A percentile compares a stretch with the other conserved stretches of the same genome.
Conservation (phyloP, 225 moss, liverwort and hornwort genomes). For the Ulota crispa region DNA sequence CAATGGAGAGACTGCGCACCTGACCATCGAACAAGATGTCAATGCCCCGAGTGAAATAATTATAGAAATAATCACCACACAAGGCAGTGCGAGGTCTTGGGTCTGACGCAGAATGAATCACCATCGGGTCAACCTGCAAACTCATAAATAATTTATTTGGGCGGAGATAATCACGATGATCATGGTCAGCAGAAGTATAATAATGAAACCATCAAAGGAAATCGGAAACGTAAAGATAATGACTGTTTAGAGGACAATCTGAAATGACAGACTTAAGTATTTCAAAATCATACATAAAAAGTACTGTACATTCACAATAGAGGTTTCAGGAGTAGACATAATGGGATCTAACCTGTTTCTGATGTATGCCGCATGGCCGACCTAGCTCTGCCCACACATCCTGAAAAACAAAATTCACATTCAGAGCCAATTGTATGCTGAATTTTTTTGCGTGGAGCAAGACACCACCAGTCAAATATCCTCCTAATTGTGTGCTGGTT, state of each 20-base stretch:
- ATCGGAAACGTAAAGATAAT: neutral
- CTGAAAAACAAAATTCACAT: conserved; percentile 35
- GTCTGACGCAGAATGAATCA: conserved; percentile 97
- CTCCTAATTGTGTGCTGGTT: conserved; percentile 2
- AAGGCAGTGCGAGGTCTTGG: conserved; percentile 90
- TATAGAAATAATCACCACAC: conserved; percentile 98
- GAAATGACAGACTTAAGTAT: neutral
- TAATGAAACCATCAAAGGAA: neutral
- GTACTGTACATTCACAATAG: neutral
- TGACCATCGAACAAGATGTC: conserved; percentile 99
- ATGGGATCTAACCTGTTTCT: conserved; percentile 67
- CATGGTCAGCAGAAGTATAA: neutral
- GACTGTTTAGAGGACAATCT: neutral
- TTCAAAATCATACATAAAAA: conserved; percentile 9
- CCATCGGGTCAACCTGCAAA: conserved; percentile 95
- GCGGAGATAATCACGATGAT: neutral
- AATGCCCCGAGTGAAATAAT: conserved; percentile 86
- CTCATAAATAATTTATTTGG: neutral
- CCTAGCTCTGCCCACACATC: conserved; percentile 96
- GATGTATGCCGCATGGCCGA: conserved; percentile 86
- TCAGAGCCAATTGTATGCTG: conserved; percentile 18
- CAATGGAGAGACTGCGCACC: conserved; percentile 38
- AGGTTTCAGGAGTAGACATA: neutral
- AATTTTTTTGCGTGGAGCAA: neutral
- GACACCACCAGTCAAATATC: neutral